Base-by-base conservation (phyloP, 768 basidiomycete genomes). In the Coprinopsis strossmayeri region DNA sequence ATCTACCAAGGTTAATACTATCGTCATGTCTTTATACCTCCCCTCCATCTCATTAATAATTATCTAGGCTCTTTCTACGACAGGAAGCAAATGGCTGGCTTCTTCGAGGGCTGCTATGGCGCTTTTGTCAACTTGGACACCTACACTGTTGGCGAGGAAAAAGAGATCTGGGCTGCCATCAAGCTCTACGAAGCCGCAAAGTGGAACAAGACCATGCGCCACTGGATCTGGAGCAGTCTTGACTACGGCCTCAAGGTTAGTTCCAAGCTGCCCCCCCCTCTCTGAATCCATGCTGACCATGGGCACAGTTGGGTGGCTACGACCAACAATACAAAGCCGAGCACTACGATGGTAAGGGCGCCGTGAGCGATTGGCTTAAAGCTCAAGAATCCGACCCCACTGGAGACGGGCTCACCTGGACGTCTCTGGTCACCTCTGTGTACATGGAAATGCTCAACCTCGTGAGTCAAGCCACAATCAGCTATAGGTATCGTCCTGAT, bases 181-280 rank as follows among this genome's bases (percentile, higher is more conserved):
- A 61, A 68, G 46, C 67, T 74, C 10, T 73, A 69, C 52, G 72
- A 74, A 50, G 54, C 60, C 5, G 69, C 71, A 2, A 64, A 67
- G 45, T 61, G 65, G 23, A 60, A 53, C 9, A 52, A 51, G 11
- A 52, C 64, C 11, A 55, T 69, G 52, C 57, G 64, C 17, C 72
- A 74, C 53, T 67, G 67, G 39, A 61, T 74, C 20, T 74, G 64
- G 64, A 69, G 70, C 53, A 69, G 61, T 50, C 53, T 73, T 15
- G 69, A 71, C 50, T 73, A 73, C 53, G 60, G 57, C 3, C 59
- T 60, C 57, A 72, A 71, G 64, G 71, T 72, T 25, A n/a, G n/a
- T n/a, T n/a, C n/a, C n/a, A n/a, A 5, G 18, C 34, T 17, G 18
- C 5, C 5, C n/a, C n/a, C n/a, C n/a, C n/a, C n/a, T n/a, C n/a